Evolutionary conservation across 1,284 basidiomycete genomes (phyloP).

Genomic region (Ustilago cynodontis): DNA sequence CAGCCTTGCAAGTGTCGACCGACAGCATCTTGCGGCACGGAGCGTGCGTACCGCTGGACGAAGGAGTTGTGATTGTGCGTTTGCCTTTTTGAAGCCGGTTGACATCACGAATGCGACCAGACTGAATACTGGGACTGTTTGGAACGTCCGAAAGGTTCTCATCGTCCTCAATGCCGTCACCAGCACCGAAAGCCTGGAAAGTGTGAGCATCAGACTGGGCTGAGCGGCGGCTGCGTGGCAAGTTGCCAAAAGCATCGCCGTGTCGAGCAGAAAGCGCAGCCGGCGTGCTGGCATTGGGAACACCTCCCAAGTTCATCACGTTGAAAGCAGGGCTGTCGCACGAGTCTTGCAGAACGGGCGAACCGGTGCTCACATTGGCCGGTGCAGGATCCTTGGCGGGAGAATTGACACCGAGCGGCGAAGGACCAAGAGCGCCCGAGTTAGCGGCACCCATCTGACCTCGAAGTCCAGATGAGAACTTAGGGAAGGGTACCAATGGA

Average conservation of each 20-base stretch:
- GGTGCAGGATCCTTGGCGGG: conserved; percentile 26
- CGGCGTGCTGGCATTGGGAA: conserved; percentile 39
- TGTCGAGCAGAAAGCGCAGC: conserved; percentile 23
- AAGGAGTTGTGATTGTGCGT: conserved; percentile 28
- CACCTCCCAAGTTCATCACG: conserved; percentile 38
- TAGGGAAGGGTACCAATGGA: conserved; percentile 46
- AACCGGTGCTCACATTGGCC: conserved; percentile 26
- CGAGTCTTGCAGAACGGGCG: conserved; percentile 45
- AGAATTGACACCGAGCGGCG: conserved; percentile 33
- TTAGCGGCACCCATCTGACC: conserved; percentile 14
- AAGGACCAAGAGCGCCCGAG: conserved; percentile 29
- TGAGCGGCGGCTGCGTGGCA: conserved; percentile 35
- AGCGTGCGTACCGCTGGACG: conserved; percentile 20
- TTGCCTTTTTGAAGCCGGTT: conserved; percentile 45
- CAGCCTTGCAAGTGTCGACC: conserved; percentile 41
- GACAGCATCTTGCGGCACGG: conserved; percentile 45
- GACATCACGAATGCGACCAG: conserved; percentile 42
- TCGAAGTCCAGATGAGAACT: conserved; percentile 34
- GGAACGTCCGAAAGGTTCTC: conserved; percentile 40
- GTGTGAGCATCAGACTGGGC: conserved; percentile 14
- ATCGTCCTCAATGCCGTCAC: conserved; percentile 37
- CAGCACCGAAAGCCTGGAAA: conserved; percentile 15
- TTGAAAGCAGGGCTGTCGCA: conserved; percentile 59
- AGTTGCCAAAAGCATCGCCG: conserved; percentile 25
- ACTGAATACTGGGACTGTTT: conserved; percentile 42